A percentile compares a stretch with the other conserved stretches of the same genome.
Evolutionary conservation across 805 yeast genomes (phyloP).

Genomic region (Metschnikowia cubensis): DNA sequence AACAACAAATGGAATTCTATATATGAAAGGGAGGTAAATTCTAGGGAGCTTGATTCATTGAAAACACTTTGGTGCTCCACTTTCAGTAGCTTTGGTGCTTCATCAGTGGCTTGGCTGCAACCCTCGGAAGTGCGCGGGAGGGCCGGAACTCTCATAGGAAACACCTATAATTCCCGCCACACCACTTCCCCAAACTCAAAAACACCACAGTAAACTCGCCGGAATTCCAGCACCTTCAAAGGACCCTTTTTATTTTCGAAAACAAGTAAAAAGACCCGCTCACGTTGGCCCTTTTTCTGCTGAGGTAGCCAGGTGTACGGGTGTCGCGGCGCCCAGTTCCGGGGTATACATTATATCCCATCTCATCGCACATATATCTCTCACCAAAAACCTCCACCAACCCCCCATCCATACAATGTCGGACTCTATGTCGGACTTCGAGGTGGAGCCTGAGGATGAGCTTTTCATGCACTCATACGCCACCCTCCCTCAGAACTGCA

Average conservation of each 20-base stretch:
- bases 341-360: neutral
- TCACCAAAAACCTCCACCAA: too few relatives aligned
- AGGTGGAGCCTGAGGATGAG: constrained; percentile 21
- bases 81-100: too few relatives aligned
- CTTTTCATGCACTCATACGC: constrained; percentile 35
- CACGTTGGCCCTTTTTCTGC: neutral
- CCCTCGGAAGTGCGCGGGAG: too few relatives aligned
- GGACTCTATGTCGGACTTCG: constrained; percentile 7
- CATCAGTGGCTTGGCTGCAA: too few relatives aligned
- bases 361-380: neutral
- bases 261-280: neutral
- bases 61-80: too few relatives aligned
- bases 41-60: too few relatives aligned
- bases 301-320: neutral
- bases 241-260: neutral
- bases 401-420: too few relatives aligned
- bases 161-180: too few relatives aligned
- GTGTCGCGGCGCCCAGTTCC: neutral
- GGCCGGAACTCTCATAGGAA: too few relatives aligned
- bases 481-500: constrained; percentile 38
- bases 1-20: too few relatives aligned
- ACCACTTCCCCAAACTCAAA: too few relatives aligned
- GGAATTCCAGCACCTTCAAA: neutral
- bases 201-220: neutral
- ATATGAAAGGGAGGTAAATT: too few relatives aligned